Evolutionary conservation across 2,329 filamentous ascomycete genomes (phyloP), one percentile per base, ranked within the genome.

Genomic region (Fusarium sp.): DNA sequence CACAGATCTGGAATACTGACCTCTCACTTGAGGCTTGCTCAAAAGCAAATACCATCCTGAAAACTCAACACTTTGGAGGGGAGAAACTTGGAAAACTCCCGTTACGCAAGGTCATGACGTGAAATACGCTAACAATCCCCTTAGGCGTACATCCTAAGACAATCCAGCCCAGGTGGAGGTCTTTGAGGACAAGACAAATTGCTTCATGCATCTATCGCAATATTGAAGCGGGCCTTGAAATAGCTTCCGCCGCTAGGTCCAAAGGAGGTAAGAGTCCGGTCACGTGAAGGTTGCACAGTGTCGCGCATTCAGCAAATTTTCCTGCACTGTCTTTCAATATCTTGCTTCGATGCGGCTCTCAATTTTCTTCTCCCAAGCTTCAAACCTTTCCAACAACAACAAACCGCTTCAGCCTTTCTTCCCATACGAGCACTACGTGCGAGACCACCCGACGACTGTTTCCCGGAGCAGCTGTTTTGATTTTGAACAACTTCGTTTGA

Each of bases 301-400:
- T 57, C 11, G 16, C n/a, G n/a, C 45, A 26, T 31, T 12, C 8
- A 45, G 50, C 72, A 77, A 75, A 67, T 55, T 75, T 77, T 76
- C 42, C 60, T 71, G 28, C 77, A 78, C 77, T 78, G 77, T 77
- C 37, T 58, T 38, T 4, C 72, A 75, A 78, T 78, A 78, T 77
- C 75, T 75, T 72, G 65, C 53, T 62, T 65, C 61, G 60, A 65
- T 62, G 63, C 53, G 66, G 70, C 65, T 68, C 65, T 54, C 57
- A 62, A 61, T 38, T 18, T 61, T 65, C 47, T 63, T 65, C 56
- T 50, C 55, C 37, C 44, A 64, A 62, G 52, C 67, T 37, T 36
- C 64, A 69, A 65, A 30, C 59, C 50, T 66, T 67, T 62, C 45
- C 50, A 51, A 62, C 53, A 65, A 60, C 57, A 62, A 62, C 53